Base-by-base conservation (phyloP, 108 stramenopile species). In the Craspedostauros australis region DNA sequence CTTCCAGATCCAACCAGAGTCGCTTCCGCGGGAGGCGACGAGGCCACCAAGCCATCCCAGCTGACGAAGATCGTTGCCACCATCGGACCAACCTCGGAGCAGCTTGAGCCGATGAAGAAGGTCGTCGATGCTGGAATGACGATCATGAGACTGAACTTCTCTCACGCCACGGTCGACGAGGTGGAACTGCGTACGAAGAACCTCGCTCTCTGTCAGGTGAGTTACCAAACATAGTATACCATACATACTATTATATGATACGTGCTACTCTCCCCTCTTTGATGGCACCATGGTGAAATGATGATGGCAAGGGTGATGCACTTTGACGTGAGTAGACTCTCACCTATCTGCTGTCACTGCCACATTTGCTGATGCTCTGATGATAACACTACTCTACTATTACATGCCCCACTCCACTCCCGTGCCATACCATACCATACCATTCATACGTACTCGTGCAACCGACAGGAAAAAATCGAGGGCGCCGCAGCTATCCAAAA, bases 71-170 rank as follows among this genome's bases (percentile, higher is more conserved):
- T 96, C 47, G 91, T 96, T 5, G 90, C 91, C 9, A 96, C 95
- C 8, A 96, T 96, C 47, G 95, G 95, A 5, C 95, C 95, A 3
- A 92, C 92, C 3, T 85, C 80, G 5, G 95, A 96, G 60, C 87
- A 96, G 49, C 54, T 64, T 14, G 81, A 82, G 21, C 84, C 89
- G 11, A 41, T 94, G 62, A 52, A 78, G 42, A 64, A 86, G 21
- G 73, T 91, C 23, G 83, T 88, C 8, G 36, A 73, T 23, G 77
- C 76, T 34, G 94, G 94, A 25, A 80, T 97, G 85, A 74, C 81
- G 12, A 72, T 97, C 26, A 95, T 95, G 94, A 70, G 96, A 31
- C 62, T 97, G 41, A 97, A 97, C 63, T 97, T 97, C 68, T 88
- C 86, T 29, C 96, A 97, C 61, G 96, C 95, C 25, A 97, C 96